These are phyloP conservation scores for Striga hermonthica DNA, from an alignment of 305 asterid species.

Conservation along the genomic window DNA sequence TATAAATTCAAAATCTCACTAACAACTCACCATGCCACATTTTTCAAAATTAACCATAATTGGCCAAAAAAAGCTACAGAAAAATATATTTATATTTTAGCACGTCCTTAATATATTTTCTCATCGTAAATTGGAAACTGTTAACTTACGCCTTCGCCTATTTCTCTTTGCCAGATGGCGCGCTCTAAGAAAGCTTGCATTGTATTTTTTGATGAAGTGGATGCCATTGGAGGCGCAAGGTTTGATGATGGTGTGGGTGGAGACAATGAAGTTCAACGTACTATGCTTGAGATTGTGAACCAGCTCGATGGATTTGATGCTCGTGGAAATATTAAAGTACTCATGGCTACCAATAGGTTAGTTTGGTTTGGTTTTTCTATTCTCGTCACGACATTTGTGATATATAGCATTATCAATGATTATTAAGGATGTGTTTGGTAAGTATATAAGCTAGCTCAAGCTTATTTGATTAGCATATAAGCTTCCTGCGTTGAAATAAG, in stretches of 20 bases:
- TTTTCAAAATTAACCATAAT: too few relatives aligned
- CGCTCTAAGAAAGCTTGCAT: constrained; percentile 97
- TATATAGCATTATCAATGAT: not conserved
- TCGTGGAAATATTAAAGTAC: constrained; percentile 75
- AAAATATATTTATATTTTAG: too few relatives aligned
- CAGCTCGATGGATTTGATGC: constrained; percentile 99
- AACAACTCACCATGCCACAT: too few relatives aligned
- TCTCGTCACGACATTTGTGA: not conserved
- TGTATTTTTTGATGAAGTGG: constrained; percentile 90
- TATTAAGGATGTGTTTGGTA: too few relatives aligned
- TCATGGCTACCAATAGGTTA: constrained; percentile 66
- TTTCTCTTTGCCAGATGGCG: constrained; percentile 67
- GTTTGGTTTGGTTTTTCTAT: constrained; percentile 12
- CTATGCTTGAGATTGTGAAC: constrained; percentile 96
- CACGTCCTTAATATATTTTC: too few relatives aligned
- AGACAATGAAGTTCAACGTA: constrained; percentile 94
- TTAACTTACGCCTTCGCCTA: not conserved
- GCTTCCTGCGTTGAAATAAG: too few relatives aligned
- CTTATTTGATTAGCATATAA: too few relatives aligned
- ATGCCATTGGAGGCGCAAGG: constrained; percentile 96
- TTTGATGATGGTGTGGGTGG: constrained; percentile 98
- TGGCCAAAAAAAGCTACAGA: too few relatives aligned
- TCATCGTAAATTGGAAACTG: not conserved
- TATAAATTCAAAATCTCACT: too few relatives aligned
- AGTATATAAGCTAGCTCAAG: too few relatives aligned